Percentiles rank a stretch among this genome's conserved stretches.
Evolutionary conservation across 257 asterid genomes (phyloP).

Genomic region (Perilla frutescens): DNA sequence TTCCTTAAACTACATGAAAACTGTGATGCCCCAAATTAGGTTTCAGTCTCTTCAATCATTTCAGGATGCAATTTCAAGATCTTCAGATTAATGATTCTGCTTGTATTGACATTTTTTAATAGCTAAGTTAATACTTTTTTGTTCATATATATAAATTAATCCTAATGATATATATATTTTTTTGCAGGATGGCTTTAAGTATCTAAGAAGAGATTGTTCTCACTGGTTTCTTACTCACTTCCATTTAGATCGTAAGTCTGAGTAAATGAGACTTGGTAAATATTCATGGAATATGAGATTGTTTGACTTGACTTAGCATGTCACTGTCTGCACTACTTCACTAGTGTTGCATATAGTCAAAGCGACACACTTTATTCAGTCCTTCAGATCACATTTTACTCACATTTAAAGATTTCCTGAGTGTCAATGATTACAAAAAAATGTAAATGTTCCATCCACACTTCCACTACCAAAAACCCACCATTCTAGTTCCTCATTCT

Average conservation of each 20-base stretch:
- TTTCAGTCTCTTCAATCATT: constrained; percentile 4
- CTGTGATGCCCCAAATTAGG: constrained; percentile 6
- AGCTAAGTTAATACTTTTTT: background rate
- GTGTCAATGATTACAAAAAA: constrained; percentile 10
- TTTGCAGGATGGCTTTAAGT: constrained; percentile 92
- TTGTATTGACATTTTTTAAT: background rate
- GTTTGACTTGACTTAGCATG: constrained; percentile 7
- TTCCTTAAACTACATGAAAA: constrained; percentile 11
- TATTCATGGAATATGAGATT: constrained; percentile 6
- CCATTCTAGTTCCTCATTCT: background rate
- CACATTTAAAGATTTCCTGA: background rate
- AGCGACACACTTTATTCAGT: background rate
- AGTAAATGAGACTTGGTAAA: constrained; percentile 1
- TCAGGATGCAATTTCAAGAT: constrained; percentile 3
- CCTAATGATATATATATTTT: constrained; percentile 27
- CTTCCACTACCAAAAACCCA: background rate
- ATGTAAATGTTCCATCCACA: too few relatives aligned
- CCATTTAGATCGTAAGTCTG: constrained; percentile 92
- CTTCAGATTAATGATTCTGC: constrained; percentile 9
- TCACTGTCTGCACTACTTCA: constrained; percentile 14
- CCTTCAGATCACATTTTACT: background rate
- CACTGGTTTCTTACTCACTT: constrained; percentile 97
- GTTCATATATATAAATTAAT: background rate
- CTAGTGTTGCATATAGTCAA: background rate
- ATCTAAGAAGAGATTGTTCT: constrained; percentile 85